Base-by-base conservation (phyloP, 148 eudicot species). In the Diospyros kaki region DNA sequence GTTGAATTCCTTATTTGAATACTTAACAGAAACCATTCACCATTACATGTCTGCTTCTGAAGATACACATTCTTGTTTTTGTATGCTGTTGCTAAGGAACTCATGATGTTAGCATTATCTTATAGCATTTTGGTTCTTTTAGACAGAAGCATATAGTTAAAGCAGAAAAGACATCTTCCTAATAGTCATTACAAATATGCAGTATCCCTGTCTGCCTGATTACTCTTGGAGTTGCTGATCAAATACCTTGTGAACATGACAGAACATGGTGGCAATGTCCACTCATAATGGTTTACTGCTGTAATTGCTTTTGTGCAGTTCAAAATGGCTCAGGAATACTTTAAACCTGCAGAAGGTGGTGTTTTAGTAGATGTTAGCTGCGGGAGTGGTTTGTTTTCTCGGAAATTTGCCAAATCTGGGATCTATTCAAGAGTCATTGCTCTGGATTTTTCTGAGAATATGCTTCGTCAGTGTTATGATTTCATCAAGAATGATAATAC, bases 271-370 rank as follows among this genome's bases (percentile, higher is more conserved):
- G 3, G 52, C 18, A 43, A 3, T 45, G 55, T 46, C 70, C 70
- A 67, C 38, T 12, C 12, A 15, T 40, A 18, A 42, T 56, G 17
- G 66, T 4, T 52, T n/a, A 46, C 15, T 55, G 39, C 39, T 44
- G 42, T 67, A 54, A 51, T 84, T 39, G 55, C 58, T 46, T 56
- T 42, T 51, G 39, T 83, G 86, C 92, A 95, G 98, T 95, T 95
- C 80, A 85, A 85, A 76, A 90, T 90, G 97, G 98, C 98, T 68
- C 96, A 95, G 78, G 98, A 95, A 76, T 95, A 89, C 81, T 90
- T 95, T 67, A 89, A 88, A 81, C 89, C 94, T 48, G 88, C 85
- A 64, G 91, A 87, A 84, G 97, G 96, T 80, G 98, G 98, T 62
- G 72, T 88, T 77, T 86, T 95, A 38, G 91, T 95, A 63, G 99